These are phyloP conservation scores for Chrysanthemum seticuspe DNA, from an alignment of 129 eudicot genomes.

Conservation along the genomic window DNA sequence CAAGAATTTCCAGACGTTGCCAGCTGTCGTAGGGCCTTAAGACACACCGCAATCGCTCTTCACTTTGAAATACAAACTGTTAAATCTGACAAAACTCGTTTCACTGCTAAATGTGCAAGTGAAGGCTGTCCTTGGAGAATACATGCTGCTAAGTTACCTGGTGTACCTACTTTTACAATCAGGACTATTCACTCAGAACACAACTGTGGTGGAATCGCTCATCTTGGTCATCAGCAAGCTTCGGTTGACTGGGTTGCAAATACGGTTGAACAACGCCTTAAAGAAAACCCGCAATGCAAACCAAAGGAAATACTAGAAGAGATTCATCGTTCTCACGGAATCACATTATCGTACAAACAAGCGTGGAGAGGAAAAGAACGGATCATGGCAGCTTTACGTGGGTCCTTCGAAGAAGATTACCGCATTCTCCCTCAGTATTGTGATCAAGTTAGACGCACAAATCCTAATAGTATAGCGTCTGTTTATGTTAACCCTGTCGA, in stretches of 20 bases:
- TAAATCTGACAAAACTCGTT: conserved; percentile 82
- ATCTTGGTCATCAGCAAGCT: conserved; percentile 91
- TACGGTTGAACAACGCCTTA: conserved; percentile 66
- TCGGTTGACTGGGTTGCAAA: conserved; percentile 89
- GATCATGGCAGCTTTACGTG: conserved; percentile 85
- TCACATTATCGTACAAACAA: conserved; percentile 83
- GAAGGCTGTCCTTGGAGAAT: conserved; percentile 91
- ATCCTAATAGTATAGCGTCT: conserved; percentile 77
- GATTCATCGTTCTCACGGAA: conserved; percentile 81
- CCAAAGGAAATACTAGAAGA: conserved; percentile 89
- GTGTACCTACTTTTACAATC: conserved; percentile 77
- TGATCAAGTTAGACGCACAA: conserved; percentile 61
- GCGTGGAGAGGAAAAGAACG: conserved; percentile 95
- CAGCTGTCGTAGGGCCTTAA: conserved; percentile 71
- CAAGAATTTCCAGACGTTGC: conserved; percentile 78
- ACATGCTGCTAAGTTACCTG: conserved; percentile 89
- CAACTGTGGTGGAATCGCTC: conserved; percentile 71
- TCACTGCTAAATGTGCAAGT: conserved; percentile 83
- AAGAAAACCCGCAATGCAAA: conserved; percentile 81
- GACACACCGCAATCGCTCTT: conserved; percentile 71
- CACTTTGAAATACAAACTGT: conserved; percentile 87
- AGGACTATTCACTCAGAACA: conserved; percentile 69
- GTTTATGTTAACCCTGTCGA: conserved; percentile 64
- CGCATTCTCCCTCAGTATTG: conserved; percentile 77
- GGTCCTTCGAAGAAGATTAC: conserved; percentile 82